Evolutionary conservation across 352 stramenopile species (phyloP).

Genomic region (Globisporangium cystogenes): DNA sequence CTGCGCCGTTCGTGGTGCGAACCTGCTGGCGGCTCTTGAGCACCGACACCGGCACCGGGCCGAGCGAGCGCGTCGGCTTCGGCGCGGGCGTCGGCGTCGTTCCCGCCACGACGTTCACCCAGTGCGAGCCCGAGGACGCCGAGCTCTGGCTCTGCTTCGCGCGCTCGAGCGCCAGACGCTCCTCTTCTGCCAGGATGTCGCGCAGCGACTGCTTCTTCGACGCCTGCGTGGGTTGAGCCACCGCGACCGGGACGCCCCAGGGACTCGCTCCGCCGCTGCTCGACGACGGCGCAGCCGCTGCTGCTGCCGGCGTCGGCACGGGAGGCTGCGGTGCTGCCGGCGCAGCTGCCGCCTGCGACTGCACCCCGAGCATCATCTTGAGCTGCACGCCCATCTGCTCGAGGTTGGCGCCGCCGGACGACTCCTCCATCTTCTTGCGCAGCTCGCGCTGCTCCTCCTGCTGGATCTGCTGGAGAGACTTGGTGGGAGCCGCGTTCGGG

Average conservation of each 20-base stretch:
- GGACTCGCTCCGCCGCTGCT: slow-evolving; percentile 9
- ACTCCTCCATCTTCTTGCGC: slow-evolving; percentile 42
- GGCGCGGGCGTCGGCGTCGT: slow-evolving; percentile 41
- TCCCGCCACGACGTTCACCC: slow-evolving; percentile 81
- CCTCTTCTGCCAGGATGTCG: slow-evolving; percentile 80
- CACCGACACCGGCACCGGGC: slow-evolving; percentile 73
- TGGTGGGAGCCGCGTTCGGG: slow-evolving; percentile 12
- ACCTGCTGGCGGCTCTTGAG: slow-evolving; percentile 69
- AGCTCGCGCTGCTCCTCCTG: slow-evolving; percentile 71
- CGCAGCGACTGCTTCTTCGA: slow-evolving; percentile 56
- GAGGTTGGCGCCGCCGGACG: slow-evolving; percentile 33
- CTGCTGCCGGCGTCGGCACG: not conserved
- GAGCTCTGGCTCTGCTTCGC: slow-evolving; percentile 36
- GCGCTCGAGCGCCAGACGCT: slow-evolving; percentile 64
- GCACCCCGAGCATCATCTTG: slow-evolving; percentile 87
- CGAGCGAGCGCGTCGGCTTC: slow-evolving; percentile 52
- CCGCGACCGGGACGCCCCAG: slow-evolving; percentile 38
- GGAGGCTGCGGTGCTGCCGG: slow-evolving; percentile 11
- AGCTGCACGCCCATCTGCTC: slow-evolving; percentile 80
- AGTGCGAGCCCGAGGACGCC: slow-evolving; percentile 50
- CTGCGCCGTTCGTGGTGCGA: slow-evolving; percentile 29
- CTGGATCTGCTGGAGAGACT: slow-evolving; percentile 82
- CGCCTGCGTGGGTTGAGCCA: slow-evolving; percentile 18
- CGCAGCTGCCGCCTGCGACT: slow-evolving; percentile 19
- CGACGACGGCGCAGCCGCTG: slow-evolving; percentile 1